Conservation (phyloP, 306 rosid genomes). For the Vicia villosa region DNA sequence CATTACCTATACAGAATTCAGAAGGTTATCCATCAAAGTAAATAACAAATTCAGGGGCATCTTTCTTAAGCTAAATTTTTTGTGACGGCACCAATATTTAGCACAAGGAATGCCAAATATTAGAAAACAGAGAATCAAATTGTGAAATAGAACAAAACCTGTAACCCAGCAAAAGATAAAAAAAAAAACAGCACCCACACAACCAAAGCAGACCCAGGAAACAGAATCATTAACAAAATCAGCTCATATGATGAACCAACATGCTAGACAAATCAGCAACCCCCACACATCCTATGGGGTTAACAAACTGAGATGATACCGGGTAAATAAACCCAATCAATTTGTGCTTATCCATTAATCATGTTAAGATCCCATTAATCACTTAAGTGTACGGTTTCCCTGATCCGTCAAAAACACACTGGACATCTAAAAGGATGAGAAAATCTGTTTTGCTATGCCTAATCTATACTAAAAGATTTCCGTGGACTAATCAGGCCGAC, state of each 20-base stretch:
- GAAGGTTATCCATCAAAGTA: slow-evolving; percentile 14
- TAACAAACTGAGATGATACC: neutral
- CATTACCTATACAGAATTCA: slow-evolving; percentile 69
- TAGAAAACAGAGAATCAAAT: neutral
- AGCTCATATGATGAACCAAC: neutral
- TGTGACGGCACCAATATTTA: neutral
- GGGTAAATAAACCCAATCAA: neutral
- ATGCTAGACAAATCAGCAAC: neutral
- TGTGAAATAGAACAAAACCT: neutral
- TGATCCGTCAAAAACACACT: neutral
- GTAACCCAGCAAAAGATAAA: neutral
- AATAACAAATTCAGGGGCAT: slow-evolving; percentile 23
- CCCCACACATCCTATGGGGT: neutral
- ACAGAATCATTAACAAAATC: neutral
- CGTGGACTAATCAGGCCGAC: neutral
- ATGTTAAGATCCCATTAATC: slow-evolving; percentile 8
- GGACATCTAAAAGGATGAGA: slow-evolving; percentile 14
- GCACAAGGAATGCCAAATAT: neutral
- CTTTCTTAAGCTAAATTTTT: neutral
- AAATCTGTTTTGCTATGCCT: neutral
- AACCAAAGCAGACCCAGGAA: neutral
- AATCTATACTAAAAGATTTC: slow-evolving; percentile 17
- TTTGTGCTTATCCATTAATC: neutral
- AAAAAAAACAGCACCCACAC: neutral
- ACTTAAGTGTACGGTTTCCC: neutral